Base-by-base conservation (phyloP, 148 eudicot genomes). In the Dianthus caryophyllus region DNA sequence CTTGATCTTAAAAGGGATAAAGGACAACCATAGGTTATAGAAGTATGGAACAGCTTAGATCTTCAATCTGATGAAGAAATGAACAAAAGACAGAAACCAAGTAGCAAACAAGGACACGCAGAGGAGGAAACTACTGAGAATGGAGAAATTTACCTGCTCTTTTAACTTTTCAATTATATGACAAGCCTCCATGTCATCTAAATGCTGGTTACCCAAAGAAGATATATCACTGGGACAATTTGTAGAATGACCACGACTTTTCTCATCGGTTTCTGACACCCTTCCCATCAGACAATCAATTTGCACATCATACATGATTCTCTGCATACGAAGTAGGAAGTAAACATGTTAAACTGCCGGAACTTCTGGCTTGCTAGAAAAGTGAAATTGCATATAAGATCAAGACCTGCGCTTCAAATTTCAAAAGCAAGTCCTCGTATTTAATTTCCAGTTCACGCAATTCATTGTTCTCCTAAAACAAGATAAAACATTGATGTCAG, bases 371-470 rank as follows among this genome's bases (percentile, higher is more conserved):
- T 27, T 49, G 12, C 15, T 52, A 43, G 30, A 47, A 27, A 41
- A 14, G 53, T 13, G 43, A 72, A 57, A n/a, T n/a, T 38, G 56
- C 24, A 38, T 15, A 25, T 41, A 27, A 55, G 51, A 56, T 36
- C 58, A 75, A 65, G 49, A 94, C 99, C 85, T 90, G 90, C 36
- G 90, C 76, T 81, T 86, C 97, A 76, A 75, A 86, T 76, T 82
- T 71, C 72, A 76, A 51, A 31, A 88, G 75, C 67, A 94, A 78
- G 44, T 88, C 83, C 70, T 94, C 97, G 66, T 88, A 88, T 71
- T 78, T 93, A 36, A 79, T 78, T 79, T 82, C 83, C 61, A 85
- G 53, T 68, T 84, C 86, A 36, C 52, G 70, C 52, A 85, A 72
- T 68, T 86, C 93, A 75, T 57, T 64, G 74, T 70, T 73, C 71